Evolutionary conservation across 2,329 filamentous ascomycete species (phyloP).

Genomic region (Sarocladium kiliense): DNA sequence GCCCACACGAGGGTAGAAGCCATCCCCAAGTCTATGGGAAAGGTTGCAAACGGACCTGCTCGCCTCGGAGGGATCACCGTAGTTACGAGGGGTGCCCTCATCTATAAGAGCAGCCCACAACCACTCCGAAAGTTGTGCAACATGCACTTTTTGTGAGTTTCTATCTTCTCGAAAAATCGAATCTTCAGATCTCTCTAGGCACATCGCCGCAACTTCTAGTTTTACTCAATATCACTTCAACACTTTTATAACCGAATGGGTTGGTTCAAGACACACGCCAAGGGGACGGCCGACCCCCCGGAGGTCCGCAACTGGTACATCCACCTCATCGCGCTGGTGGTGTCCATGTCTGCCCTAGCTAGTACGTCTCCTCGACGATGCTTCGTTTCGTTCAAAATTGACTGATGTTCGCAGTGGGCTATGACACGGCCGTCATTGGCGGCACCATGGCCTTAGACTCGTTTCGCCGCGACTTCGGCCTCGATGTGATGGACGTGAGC

Average conservation of each 20-base stretch:
- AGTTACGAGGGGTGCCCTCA: too few relatives aligned
- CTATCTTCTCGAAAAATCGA: background rate
- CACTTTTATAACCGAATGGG: conserved; percentile 1
- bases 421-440: conserved; percentile 33
- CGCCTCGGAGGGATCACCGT: too few relatives aligned
- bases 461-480: conserved; percentile 29
- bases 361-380: conserved; percentile 21
- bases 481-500: conserved; percentile 19
- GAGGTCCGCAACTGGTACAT: conserved; percentile 29
- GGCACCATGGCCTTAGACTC: conserved; percentile 33
- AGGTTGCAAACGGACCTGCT: too few relatives aligned
- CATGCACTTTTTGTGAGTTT: background rate
- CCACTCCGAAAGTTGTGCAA: background rate
- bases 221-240: background rate
- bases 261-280: conserved; percentile 27
- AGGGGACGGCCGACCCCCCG: conserved; percentile 29
- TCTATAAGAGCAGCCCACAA: background rate
- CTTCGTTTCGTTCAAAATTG: background rate
- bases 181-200: background rate
- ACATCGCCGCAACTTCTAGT: background rate
- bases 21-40: too few relatives aligned
- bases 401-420: conserved; percentile 22
- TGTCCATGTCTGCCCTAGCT: conserved; percentile 27
- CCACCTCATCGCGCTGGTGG: conserved; percentile 25
- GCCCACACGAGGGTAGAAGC: too few relatives aligned